Conservation (phyloP, 257 asterid genomes). For the Echium plantagineum region DNA sequence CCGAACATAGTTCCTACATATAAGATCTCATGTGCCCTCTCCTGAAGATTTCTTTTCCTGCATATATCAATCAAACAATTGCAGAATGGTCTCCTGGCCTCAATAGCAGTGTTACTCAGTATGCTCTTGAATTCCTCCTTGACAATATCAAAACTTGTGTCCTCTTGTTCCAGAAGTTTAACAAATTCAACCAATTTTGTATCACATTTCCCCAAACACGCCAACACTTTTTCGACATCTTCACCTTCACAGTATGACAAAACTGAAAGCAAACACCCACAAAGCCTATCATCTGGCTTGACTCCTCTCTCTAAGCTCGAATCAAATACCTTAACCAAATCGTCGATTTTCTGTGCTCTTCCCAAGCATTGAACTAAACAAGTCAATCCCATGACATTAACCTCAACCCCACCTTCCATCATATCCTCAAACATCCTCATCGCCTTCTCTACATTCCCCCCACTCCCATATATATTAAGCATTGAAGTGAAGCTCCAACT, state of each 20-base stretch:
- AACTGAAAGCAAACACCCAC: conserved; percentile 80
- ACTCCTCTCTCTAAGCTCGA: conserved; percentile 44
- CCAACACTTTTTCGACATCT: conserved; percentile 50
- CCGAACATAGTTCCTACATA: conserved; percentile 63
- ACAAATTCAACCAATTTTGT: conserved; percentile 39
- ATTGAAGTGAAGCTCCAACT: conserved; percentile 85
- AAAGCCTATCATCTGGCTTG: conserved; percentile 76
- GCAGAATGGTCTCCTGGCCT: conserved; percentile 76
- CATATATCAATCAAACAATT: conserved; percentile 84
- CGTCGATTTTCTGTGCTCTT: conserved; percentile 56
- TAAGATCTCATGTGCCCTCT: conserved; percentile 73
- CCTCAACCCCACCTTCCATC: conserved; percentile 34
- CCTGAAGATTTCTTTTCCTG: conserved; percentile 32
- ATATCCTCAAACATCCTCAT: conserved; percentile 71
- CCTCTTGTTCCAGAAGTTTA: conserved; percentile 26
- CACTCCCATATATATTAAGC: conserved; percentile 83
- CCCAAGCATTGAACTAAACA: conserved; percentile 86
- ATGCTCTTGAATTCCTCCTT: conserved; percentile 51
- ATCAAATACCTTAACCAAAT: conserved; percentile 56
- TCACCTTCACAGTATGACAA: conserved; percentile 52
- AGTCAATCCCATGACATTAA: conserved; percentile 93
- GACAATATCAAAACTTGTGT: conserved; percentile 24
- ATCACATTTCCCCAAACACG: conserved; percentile 45
- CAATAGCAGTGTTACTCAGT: conserved; percentile 47
- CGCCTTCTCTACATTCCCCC: conserved; percentile 67